Base-by-base conservation (phyloP, 352 stramenopile species). In the Globisporangium lucens region DNA sequence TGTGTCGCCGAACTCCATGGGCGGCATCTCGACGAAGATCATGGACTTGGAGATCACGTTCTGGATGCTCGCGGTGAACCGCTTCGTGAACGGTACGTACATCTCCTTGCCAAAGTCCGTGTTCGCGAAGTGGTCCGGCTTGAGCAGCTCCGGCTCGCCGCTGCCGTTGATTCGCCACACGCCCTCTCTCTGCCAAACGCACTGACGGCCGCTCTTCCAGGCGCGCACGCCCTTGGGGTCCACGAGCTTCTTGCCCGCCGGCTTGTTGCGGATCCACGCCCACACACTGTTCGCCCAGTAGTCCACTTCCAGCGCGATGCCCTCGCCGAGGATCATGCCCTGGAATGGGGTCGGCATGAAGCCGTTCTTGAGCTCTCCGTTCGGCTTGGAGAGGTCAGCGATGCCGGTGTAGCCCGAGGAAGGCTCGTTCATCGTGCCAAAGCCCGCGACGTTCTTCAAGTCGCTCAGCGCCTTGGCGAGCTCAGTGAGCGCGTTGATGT, bases 381-480 rank as follows among this genome's bases (percentile, higher is more conserved):
- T 94, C 52, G 77, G 68, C 30, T 75, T 66, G 53, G n/a, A 59
- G 13, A 93, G 74, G 63, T 96, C 78, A 4, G 74, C 43, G 4
- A 94, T 64, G 4, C 86, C 89, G 38, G 95, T 80, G 63, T 86
- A 97, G 0, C 89, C 89, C 7, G 73, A 74, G 10, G 83, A 93
- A 24, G 89, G 89, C 63, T 98, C 92, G 66, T 98, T 98, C 85
- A 98, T 95, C 17, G 90, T 82, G 9, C 91, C 92, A 78, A 98
- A 94, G 29, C 91, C 92, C 33, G 96, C 73, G 43, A 98, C 79
- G 66, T 98, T 97, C 22, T 73, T 69, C 35, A 95, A 75, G 20
- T 86, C 89, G 7, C 71, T 75, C 0, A 97, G 57, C 20, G 72
- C 70, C 51, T 82, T 75, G 0, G 90, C 85, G 6, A 97, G 63